Conservation (phyloP, 2,329 filamentous ascomycete genomes). For the Neonectria hederae region DNA sequence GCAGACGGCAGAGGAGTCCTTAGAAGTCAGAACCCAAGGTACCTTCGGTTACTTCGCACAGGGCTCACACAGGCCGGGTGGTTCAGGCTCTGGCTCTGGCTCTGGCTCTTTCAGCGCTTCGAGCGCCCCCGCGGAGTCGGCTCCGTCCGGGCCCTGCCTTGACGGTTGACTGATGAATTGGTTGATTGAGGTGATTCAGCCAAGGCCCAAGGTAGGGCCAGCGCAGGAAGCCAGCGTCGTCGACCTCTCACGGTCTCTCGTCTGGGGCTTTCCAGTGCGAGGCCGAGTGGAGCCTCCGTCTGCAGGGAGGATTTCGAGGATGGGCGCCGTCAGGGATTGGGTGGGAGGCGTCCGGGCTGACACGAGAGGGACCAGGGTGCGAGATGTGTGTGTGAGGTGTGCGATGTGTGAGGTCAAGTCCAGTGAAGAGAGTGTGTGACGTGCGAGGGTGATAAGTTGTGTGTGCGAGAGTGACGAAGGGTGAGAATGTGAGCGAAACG, state of each 20-base stretch:
- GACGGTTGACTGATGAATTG: slow-evolving; percentile 18
- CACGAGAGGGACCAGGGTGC: slow-evolving; percentile 36
- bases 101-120: background rate
- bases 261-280: slow-evolving; percentile 34
- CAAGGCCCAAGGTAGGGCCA: slow-evolving; percentile 30
- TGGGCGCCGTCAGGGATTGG: slow-evolving; percentile 45
- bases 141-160: background rate
- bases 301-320: slow-evolving; percentile 38
- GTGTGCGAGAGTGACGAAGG: background rate
- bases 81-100: background rate
- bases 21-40: slow-evolving; percentile 8
- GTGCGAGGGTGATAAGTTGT: background rate
- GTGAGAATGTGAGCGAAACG: background rate
- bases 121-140: background rate
- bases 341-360: slow-evolving; percentile 44
- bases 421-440: no score
- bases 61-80: slow-evolving; percentile 3
- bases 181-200: slow-evolving; percentile 40
- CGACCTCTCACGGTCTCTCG: slow-evolving; percentile 19
- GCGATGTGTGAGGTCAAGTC: no score
- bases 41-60: background rate
- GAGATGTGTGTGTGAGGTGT: slow-evolving; percentile 14
- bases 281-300: slow-evolving; percentile 36
- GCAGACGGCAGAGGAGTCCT: background rate
- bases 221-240: slow-evolving; percentile 19